Percentiles rank a stretch among this genome's conserved stretches.
These are phyloP conservation scores for Cornus kousa DNA, from an alignment of 148 eudicot species.

Conservation along the genomic window DNA sequence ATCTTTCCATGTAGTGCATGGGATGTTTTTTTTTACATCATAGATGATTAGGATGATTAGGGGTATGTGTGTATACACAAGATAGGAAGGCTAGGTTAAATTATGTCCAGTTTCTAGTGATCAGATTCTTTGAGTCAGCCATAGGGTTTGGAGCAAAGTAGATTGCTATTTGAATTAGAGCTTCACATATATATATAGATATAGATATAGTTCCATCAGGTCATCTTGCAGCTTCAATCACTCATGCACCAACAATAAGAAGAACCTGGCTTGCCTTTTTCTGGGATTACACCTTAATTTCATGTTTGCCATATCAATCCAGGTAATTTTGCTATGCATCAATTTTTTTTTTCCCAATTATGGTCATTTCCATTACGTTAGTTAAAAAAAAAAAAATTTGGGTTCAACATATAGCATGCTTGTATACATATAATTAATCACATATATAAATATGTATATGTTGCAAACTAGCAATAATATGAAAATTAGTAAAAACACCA, in stretches of 20 bases:
- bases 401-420: too few species aligned
- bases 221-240: constrained; percentile 58
- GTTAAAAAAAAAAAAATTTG: too few species aligned
- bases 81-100: neutral
- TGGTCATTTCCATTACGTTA: too few species aligned
- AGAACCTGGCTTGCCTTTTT: neutral
- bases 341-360: neutral
- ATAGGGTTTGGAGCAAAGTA: neutral
- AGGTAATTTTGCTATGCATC: neutral
- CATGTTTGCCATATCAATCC: neutral
- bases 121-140: neutral
- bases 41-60: neutral
- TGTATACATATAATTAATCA: neutral
- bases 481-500: too few species aligned
- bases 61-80: neutral
- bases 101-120: neutral
- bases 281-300: neutral
- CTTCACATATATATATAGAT: neutral
- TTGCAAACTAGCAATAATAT: too few species aligned
- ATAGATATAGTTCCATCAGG: constrained; percentile 27
- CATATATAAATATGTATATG: neutral
- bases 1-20: neutral
- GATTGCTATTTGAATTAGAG: neutral
- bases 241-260: constrained; percentile 43
- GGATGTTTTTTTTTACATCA: neutral